Conservation (phyloP, 2,329 filamentous ascomycete species). For the Atkinsonella texensis region DNA sequence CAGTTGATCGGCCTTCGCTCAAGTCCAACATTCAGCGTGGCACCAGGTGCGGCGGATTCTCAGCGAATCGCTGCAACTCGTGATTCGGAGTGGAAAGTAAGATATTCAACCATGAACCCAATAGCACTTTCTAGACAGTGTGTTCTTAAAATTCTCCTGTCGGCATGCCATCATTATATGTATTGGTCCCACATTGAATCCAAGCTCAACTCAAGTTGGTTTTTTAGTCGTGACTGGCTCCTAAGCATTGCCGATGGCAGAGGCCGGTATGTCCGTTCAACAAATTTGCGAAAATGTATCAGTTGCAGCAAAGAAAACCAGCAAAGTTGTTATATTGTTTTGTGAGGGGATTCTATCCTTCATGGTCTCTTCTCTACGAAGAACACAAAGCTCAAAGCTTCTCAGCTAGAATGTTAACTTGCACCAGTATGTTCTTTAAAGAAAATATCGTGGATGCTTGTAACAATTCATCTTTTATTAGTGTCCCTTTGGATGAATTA, state of each 20-base stretch:
- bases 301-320: conserved; percentile 26
- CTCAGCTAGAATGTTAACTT: conserved; percentile 41
- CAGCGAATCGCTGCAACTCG: no score
- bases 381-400: conserved; percentile 41
- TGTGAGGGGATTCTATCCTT: conserved; percentile 42
- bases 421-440: conserved; percentile 33
- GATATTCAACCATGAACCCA: no score
- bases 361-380: conserved; percentile 42
- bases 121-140: no score
- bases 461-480: conserved; percentile 14
- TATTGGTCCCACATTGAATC: no score
- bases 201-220: no score
- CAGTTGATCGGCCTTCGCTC: no score
- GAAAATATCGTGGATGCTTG: conserved; percentile 32
- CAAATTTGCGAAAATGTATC: conserved; percentile 38
- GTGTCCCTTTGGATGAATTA: conserved; percentile 19
- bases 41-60: no score
- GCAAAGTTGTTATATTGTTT: conserved; percentile 35
- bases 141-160: no score
- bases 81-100: no score
- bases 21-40: no score
- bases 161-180: no score
- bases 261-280: conserved; percentile 32
- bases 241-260: conserved; percentile 35
- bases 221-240: conserved; percentile 51